Base-by-base conservation (phyloP, 768 basidiomycete species). In the Serendipita vermifera region DNA sequence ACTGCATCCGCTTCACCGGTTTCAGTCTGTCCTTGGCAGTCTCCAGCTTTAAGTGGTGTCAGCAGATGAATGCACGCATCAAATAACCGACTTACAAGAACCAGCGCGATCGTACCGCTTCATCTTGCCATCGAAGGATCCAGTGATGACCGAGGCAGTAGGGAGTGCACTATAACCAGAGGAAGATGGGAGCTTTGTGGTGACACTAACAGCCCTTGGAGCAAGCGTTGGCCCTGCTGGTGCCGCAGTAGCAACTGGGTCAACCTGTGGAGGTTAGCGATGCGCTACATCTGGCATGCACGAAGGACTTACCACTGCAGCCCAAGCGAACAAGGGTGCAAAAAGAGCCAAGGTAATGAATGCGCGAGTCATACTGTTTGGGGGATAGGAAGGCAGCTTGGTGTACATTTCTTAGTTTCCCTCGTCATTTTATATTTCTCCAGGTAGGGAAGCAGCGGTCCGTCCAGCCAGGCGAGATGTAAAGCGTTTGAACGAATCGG, bases 1-100 rank as follows among this genome's bases (percentile, higher is more conserved):
- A 73, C 71, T 20, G 46, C 46, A 9, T 36, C 29, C 4, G 31
- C 3, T 26, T 58, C 51, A 15, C 48, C 57, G 9, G 32, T 58
- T 26, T 58, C 51, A n/a, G 48, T 54, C 51, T 38, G 57, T 56
- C 20, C 57, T 35, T 20, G 57, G 57, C 57, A 38, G 55, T 53
- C 33, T 38, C 46, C 46, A 7, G 11, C 17, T 29, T 41, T 6
- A 41, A 13, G 13, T 17, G 13, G 13, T 38, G 26, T n/a, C 6
- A 26, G 17, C 39, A 41, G 15, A 41, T 9, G 6, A n/a, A n/a
- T 20, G 39, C 15, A n/a, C 17, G 6, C 6, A 41, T 6, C 5
- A 6, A 26, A 26, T 17, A 20, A n/a, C 5, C 5, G 39, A 41
- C 39, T 20, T 41, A 41, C 39, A 7, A n/a, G 46, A 51, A 7